Base-by-base conservation (phyloP, 305 asterid species). In the Fraxinus nigra region DNA sequence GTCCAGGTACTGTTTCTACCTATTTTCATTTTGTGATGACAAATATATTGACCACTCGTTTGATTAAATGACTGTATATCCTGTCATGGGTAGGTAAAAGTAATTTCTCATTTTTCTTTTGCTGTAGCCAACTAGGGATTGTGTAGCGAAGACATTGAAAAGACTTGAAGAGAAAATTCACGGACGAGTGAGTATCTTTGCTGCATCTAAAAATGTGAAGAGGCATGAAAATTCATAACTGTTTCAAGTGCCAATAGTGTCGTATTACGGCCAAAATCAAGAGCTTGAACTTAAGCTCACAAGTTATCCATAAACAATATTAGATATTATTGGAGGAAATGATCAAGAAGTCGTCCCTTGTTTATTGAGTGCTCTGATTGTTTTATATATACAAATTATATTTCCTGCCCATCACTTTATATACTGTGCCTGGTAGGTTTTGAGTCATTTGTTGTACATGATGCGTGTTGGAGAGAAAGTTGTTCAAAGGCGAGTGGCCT, bases 71-170 rank as follows among this genome's bases (percentile, higher is more conserved):
- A 32, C 63, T 32, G 32, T 65, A 22, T 54, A 32, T 38, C 74
- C 77, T 72, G 65, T 75, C 76, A 54, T 61, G 56, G 69, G 65
- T 76, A 24, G 28, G 75, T 81, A 35, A 79, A 30, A 82, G 28
- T 61, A 38, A 75, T 37, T 67, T 72, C 34, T 70, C 32, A 72
- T 56, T 72, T 85, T 46, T 84, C 46, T 37, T 77, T 56, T 73
- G 72, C 82, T 86, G 91, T 97, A 97, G 99, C 98, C 98, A 76
- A 97, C 99, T 79, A 91, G 97, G 87, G 99, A 97, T 86, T 95
- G 99, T 88, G 97, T 97, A 33, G 98, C 97, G 79, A 95, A 93
- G 92, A 97, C 98, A 30, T 92, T 97, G 80, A 97, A 97, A 89
- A 90, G 98, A 87, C 89, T 97, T 77, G 98, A 97, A 85, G 99